phyloP scores from a whole-genome alignment of 2,329 filamentous ascomycete genomes.

The Endothia cerciana region DNA sequence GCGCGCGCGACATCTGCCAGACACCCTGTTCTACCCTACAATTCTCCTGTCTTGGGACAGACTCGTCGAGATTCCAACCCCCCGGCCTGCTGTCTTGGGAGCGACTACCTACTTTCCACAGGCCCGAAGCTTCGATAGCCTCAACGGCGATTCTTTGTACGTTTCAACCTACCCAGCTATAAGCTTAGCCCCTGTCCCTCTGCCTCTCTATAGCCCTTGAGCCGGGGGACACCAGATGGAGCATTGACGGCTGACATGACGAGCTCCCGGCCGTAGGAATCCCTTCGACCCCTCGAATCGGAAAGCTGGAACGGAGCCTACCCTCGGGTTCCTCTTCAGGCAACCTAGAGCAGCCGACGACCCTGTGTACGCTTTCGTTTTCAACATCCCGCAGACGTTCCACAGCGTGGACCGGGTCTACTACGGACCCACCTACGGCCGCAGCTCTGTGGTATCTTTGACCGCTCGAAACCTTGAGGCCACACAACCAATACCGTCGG shows the following conservation, averaged over 20 bases:
- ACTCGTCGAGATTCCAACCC: neutral
- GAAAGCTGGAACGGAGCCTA: constrained; percentile 5
- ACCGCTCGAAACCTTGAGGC: neutral
- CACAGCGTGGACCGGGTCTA: constrained; percentile 12
- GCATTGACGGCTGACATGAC: constrained; percentile 25
- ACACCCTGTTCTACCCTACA: neutral
- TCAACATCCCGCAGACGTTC: constrained; percentile 11
- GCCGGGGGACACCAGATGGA: constrained; percentile 1
- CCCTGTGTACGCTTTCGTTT: neutral
- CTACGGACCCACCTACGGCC: constrained; percentile 16
- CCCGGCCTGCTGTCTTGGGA: neutral
- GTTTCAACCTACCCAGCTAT: constrained; percentile 24
- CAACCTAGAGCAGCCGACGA: constrained; percentile 9
- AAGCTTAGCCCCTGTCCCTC: constrained; percentile 19
- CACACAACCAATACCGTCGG: neutral
- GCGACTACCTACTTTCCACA: neutral
- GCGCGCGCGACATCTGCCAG: neutral
- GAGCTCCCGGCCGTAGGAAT: constrained; percentile 9
- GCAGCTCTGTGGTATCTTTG: neutral
- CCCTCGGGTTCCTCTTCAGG: neutral
- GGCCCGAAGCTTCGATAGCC: constrained; percentile 16
- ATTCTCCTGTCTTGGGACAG: neutral
- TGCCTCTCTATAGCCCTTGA: constrained; percentile 8
- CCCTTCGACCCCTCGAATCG: neutral
- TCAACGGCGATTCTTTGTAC: constrained; percentile 25